Base-by-base conservation (phyloP, 2,329 filamentous ascomycete species). In the Fusarium verticillioides region DNA sequence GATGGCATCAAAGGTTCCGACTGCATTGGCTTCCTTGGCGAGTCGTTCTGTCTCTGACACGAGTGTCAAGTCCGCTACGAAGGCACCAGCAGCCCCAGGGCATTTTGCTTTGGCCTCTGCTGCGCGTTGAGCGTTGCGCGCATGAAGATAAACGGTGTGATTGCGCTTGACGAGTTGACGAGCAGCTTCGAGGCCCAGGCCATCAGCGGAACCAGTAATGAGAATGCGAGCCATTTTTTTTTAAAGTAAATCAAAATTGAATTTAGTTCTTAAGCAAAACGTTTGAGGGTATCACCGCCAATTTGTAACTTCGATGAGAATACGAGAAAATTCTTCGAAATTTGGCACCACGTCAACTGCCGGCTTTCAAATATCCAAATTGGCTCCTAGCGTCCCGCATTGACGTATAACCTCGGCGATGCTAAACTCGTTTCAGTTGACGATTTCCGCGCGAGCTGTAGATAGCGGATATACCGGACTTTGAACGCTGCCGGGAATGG, bases 161-260 rank as follows among this genome's bases (percentile, higher is more conserved):
- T 68, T 70, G 40, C 70, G 72, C 40, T 76, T 56, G 43, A 74
- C 59, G 5, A 77, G 75, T 46, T 74, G 72, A 28, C 70, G 73
- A n/a, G 74, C 74, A 32, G 75, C 63, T 32, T 66, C 73, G 2
- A 75, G 68, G 60, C 74, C 75, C 15, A 77, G 62, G 34, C 75
- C 75, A 54, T 77, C 75, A 26, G 69, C 68, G 13, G 75, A 76
- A 15, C 75, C 75, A 12, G 75, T 77, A 44, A 77, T 74, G 16
- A 77, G 66, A 60, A 76, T 68, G 15, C 74, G 74, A 26, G 62
- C 74, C 75, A 77, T 76, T 13, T 40, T 23, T 23, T 23, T n/a
- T 19, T 4, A 2, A 6, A 23, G 34, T 18, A 2, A 9, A 28
- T 26, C 2, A 7, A 34, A 50, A 19, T 2, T 0, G 5, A 23